Conservation (phyloP, 2,329 filamentous ascomycete genomes). For the Calonectria leucothoes region DNA sequence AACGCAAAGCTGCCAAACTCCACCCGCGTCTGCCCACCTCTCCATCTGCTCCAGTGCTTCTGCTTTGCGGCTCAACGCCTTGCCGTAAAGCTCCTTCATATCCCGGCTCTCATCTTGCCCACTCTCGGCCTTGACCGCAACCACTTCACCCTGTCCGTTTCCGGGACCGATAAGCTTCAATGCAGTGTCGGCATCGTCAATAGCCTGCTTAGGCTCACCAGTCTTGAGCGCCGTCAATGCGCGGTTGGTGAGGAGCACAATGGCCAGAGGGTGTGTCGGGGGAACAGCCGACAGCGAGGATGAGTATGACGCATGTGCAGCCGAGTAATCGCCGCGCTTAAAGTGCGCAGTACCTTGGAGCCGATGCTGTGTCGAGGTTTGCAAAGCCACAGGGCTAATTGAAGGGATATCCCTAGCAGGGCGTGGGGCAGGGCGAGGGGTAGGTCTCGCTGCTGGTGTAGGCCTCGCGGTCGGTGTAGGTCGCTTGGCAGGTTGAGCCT, state of each 20-base stretch:
- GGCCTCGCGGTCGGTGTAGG: conserved; percentile 43
- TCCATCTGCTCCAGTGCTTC: conserved; percentile 97
- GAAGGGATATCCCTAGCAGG: conserved; percentile 72
- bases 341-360: conserved; percentile 88
- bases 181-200: conserved; percentile 85
- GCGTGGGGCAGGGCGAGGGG: conserved; percentile 56
- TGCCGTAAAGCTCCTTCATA: conserved; percentile 94
- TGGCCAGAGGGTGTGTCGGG: conserved; percentile 81
- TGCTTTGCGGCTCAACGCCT: conserved; percentile 93
- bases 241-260: conserved; percentile 92
- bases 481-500: conserved; percentile 50
- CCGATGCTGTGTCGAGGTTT: conserved; percentile 82
- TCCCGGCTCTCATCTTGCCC: conserved; percentile 76
- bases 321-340: conserved; percentile 91
- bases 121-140: conserved; percentile 72
- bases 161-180: conserved; percentile 82
- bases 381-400: conserved; percentile 76
- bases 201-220: conserved; percentile 88
- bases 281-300: conserved; percentile 82
- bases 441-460: conserved; percentile 43
- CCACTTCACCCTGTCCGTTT: conserved; percentile 83
- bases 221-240: conserved; percentile 91
- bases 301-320: conserved; percentile 86
- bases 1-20: conserved; percentile 85
- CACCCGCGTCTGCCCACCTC: conserved; percentile 86